A percentile compares a stretch with the other conserved stretches of the same genome.
Conservation (phyloP, 129 eudicot species). For the Lactuca sativa region DNA sequence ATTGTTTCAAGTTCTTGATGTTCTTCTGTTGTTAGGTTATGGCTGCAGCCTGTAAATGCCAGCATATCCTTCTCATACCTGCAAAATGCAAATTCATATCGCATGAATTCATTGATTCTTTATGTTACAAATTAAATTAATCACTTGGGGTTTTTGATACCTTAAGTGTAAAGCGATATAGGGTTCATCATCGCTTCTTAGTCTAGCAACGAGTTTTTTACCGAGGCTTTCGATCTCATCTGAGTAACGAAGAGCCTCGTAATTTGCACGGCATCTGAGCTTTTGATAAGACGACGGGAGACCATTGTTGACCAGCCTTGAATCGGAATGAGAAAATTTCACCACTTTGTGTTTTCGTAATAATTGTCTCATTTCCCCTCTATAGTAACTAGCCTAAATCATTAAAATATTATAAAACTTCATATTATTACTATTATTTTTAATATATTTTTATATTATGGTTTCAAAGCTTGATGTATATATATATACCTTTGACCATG, state of each 20-base stretch:
- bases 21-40: constrained; percentile 64
- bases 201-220: constrained; percentile 48
- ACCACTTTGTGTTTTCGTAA: constrained; percentile 72
- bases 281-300: constrained; percentile 60
- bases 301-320: constrained; percentile 91
- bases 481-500: constrained; percentile 82
- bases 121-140: background rate
- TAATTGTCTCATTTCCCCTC: constrained; percentile 59
- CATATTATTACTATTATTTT: background rate
- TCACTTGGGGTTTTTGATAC: constrained; percentile 19
- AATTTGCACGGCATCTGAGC: constrained; percentile 85
- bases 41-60: constrained; percentile 95
- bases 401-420: background rate
- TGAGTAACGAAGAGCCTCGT: constrained; percentile 70
- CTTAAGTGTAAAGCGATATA: constrained; percentile 87
- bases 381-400: constrained; percentile 62
- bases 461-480: background rate
- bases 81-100: no score
- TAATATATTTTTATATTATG: no score
- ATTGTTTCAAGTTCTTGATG: constrained; percentile 62
- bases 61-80: constrained; percentile 94
- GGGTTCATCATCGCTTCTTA: constrained; percentile 50
- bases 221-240: constrained; percentile 74
- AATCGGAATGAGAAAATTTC: constrained; percentile 74
- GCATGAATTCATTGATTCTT: no score